phyloP scores from a whole-genome alignment of 2,329 filamentous ascomycete genomes.

The Sarocladium brachiariae region DNA sequence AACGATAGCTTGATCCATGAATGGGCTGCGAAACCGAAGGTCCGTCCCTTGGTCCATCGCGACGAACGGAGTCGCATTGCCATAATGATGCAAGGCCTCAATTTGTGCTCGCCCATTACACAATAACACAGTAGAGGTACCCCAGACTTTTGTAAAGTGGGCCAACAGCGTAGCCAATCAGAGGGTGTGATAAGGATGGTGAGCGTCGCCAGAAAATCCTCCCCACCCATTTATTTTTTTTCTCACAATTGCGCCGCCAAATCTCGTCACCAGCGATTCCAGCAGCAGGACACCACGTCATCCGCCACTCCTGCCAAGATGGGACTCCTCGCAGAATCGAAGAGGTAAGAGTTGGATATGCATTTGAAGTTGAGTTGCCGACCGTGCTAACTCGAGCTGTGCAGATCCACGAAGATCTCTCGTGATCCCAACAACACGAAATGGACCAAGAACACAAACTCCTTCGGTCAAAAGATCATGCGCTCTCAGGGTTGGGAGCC shows the following conservation, averaged over 20 bases:
- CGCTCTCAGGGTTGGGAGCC: constrained; percentile 85
- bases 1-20: no score
- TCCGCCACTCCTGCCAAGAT: constrained; percentile 17
- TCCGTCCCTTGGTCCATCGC: no score
- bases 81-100: no score
- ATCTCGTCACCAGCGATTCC: no score
- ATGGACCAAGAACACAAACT: constrained; percentile 77
- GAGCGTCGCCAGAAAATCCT: constrained; percentile 12
- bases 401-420: constrained; percentile 59
- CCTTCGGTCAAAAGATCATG: constrained; percentile 87
- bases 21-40: no score
- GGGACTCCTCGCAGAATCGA: constrained; percentile 30
- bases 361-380: no score
- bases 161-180: constrained; percentile 18
- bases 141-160: constrained; percentile 8
- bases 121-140: no score
- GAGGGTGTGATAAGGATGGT: constrained; percentile 18
- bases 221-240: constrained; percentile 25
- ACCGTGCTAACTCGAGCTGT: constrained; percentile 12
- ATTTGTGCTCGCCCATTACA: no score
- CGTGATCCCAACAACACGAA: constrained; percentile 92
- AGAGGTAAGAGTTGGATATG: constrained; percentile 20
- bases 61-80: no score
- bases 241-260: no score
- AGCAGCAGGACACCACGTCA: no score